Evolutionary conservation across 2,329 filamentous ascomycete genomes (phyloP), one percentile per base, ranked within the genome.

Genomic region (Blastomyces percursus): DNA sequence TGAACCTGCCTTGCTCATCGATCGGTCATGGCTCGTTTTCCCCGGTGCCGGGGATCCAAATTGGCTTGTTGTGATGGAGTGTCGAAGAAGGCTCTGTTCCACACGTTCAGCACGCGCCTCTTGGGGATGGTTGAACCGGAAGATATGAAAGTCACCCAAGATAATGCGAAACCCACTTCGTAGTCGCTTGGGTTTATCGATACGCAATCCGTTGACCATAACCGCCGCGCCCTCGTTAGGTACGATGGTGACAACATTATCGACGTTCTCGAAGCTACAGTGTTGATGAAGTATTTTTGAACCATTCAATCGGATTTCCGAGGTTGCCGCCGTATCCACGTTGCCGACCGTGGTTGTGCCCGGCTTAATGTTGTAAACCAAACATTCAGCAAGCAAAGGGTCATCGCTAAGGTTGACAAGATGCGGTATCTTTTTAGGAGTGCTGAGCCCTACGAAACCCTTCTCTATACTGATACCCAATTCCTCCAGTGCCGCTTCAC

Each of bases 391-490:
- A 54, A 99, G 82, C 40, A 99, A 81, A 9, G 94, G 94, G 71
- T 94, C 90, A 72, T 94, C 90, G n/a, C 92, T 96, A 68, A 99
- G 78, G 74, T 99, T 99, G 76, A 99, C 94, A 76, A 99, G 78
- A 85, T 99, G 94, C 9, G 94, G 94, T 90, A 97, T 99, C 77
- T 96, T 96, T 79, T 99, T 99, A 0, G 94, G 94, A 24, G 92
- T 97, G 64, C 91, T 93, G 65, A 99, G 80, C 16, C 94, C 94
- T 65, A 99, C 87, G 71, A 96, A 96, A 7, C 94, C 94, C 75
- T 99, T 99, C 73, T 99, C 94, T 67, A 99, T 99, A 75, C 92
- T 97, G 76, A 99, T 97, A 67, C 94, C 94, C 52, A 99, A 83
- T 74, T 99, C 94, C 78, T 99, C 94, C 55, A 99, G 80, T 11